phyloP scores from a whole-genome alignment of 805 yeast species.

The Sugiyamaella qingdaonensis region DNA sequence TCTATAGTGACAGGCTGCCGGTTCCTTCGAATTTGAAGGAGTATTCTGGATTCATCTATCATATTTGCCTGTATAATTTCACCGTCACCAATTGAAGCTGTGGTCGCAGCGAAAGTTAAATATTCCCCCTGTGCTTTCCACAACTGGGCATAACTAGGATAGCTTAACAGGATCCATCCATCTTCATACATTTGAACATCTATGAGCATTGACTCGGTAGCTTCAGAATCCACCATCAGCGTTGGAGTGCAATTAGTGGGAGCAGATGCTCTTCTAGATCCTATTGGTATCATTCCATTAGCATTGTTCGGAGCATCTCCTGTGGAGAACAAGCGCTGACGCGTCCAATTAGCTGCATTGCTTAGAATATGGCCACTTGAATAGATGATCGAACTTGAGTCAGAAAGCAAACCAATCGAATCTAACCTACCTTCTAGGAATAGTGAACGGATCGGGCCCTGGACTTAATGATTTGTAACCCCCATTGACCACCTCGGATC shows the following conservation, averaged over 20 bases:
- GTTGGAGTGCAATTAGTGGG: background rate
- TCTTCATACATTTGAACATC: background rate
- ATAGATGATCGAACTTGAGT: background rate
- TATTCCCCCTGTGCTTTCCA: background rate
- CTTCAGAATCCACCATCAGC: background rate
- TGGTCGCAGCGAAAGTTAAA: background rate
- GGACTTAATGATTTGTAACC: too few species aligned
- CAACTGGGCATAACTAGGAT: background rate
- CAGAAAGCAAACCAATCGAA: background rate
- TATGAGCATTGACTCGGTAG: background rate
- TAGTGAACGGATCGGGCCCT: too few species aligned
- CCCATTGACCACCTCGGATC: too few species aligned
- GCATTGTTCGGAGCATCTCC: background rate
- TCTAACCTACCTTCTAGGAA: too few species aligned
- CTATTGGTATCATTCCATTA: background rate
- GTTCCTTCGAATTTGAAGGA: background rate
- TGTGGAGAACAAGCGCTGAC: slow-evolving; percentile 16
- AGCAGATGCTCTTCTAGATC: background rate
- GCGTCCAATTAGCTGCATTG: slow-evolving; percentile 23
- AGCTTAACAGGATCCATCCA: background rate
- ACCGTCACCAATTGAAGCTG: background rate
- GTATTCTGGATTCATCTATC: background rate
- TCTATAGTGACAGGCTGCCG: background rate
- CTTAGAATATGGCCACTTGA: background rate
- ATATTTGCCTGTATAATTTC: background rate